Conservation (phyloP, 331 rosid species). For the Cydonia oblonga region DNA sequence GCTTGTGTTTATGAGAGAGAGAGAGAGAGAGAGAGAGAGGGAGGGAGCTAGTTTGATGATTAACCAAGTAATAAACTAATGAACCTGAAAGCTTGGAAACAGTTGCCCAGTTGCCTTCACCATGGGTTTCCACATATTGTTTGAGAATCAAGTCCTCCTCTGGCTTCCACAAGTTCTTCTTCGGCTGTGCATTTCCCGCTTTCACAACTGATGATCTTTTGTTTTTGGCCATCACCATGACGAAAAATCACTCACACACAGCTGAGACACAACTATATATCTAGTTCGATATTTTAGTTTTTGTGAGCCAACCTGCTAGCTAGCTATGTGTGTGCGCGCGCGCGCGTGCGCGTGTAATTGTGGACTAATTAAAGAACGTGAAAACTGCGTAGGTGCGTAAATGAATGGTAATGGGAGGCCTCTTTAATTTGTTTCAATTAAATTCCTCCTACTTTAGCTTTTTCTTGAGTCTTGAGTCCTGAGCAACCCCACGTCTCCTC, state of each 20-base stretch:
- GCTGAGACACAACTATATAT: neutral
- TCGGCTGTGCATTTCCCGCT: neutral
- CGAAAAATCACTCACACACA: neutral
- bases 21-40: neutral
- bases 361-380: neutral
- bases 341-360: neutral
- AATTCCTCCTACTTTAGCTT: conserved; percentile 21
- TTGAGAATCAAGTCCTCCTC: conserved; percentile 55
- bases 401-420: conserved; percentile 16
- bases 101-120: conserved; percentile 63
- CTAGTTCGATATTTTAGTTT: neutral
- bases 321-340: neutral
- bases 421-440: neutral
- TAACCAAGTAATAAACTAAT: neutral
- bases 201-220: neutral
- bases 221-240: neutral
- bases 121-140: conserved; percentile 53
- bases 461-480: neutral
- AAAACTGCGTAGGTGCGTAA: neutral
- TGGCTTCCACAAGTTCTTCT: conserved; percentile 57
- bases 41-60: neutral
- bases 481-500: conserved; percentile 5
- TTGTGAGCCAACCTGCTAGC: neutral
- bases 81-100: conserved; percentile 46
- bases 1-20: neutral